phyloP scores from a whole-genome alignment of 2,329 filamentous ascomycete genomes.

The Cadophora sp. region DNA sequence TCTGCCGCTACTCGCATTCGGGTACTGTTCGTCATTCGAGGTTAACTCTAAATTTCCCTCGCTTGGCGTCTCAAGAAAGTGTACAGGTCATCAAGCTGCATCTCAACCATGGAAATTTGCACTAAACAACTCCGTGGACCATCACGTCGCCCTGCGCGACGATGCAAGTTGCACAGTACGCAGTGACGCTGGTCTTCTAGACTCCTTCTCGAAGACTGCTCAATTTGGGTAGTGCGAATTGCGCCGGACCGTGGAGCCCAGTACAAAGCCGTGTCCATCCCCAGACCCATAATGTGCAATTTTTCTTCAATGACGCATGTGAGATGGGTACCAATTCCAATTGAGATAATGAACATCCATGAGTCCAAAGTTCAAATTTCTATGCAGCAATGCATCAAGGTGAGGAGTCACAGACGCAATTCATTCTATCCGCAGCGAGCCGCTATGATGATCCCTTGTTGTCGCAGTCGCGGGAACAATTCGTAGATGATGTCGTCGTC shows the following conservation, averaged over 20 bases:
- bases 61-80: conserved; percentile 9
- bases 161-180: conserved; percentile 4
- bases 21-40: conserved; percentile 6
- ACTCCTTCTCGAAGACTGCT: conserved; percentile 23
- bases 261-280: conserved; percentile 5
- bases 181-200: not conserved
- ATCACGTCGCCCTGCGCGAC: not conserved
- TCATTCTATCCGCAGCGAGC: not conserved
- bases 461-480: not conserved
- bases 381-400: conserved; percentile 14
- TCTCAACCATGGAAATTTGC: conserved; percentile 13
- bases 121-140: conserved; percentile 11
- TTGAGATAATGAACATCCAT: conserved; percentile 1
- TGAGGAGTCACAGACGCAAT: conserved; percentile 5
- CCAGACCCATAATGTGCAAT: not conserved
- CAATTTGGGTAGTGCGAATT: conserved; percentile 1
- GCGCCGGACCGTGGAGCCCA: not conserved
- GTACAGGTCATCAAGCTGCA: conserved; percentile 22
- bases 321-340: not conserved
- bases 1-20: not conserved
- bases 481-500: conserved; percentile 9
- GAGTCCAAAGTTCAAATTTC: not conserved
- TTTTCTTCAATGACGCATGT: conserved; percentile 11
- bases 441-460: conserved; percentile 5
- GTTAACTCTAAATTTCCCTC: conserved; percentile 15